phyloP scores from a whole-genome alignment of 2,329 filamentous ascomycete species.

The Cladophialophora bantiana region DNA sequence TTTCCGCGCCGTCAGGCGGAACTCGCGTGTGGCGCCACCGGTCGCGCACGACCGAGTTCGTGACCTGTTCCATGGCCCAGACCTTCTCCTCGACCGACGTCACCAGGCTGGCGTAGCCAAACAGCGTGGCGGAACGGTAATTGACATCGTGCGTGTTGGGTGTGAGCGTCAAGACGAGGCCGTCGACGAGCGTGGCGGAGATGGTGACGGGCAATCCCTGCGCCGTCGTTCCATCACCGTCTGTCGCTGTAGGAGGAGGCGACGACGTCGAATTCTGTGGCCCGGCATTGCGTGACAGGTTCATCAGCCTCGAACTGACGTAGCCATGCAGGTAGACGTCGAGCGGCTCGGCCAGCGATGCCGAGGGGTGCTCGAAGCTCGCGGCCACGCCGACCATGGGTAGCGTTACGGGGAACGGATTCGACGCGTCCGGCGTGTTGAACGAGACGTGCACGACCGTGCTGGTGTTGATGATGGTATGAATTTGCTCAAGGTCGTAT shows the following conservation, averaged over 20 bases:
- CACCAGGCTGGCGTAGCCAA: constrained; percentile 74
- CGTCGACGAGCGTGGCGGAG: constrained; percentile 76
- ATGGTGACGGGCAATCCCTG: constrained; percentile 72
- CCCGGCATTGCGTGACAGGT: constrained; percentile 68
- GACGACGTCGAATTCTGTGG: constrained; percentile 36
- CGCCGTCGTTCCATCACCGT: constrained; percentile 41
- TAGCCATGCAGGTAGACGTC: constrained; percentile 86
- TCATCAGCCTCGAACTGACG: constrained; percentile 78
- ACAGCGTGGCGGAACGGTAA: constrained; percentile 79
- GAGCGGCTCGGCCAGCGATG: constrained; percentile 67
- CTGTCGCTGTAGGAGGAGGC: background rate
- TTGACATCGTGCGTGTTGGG: constrained; percentile 84
- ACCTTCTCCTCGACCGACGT: constrained; percentile 72
- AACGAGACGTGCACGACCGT: constrained; percentile 83
- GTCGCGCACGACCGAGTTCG: constrained; percentile 73
- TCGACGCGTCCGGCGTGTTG: constrained; percentile 60
- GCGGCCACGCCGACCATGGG: constrained; percentile 88
- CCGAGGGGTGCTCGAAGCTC: constrained; percentile 68
- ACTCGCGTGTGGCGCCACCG: constrained; percentile 73
- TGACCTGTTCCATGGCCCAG: constrained; percentile 80
- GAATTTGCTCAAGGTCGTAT: constrained; percentile 76
- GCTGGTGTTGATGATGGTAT: constrained; percentile 74
- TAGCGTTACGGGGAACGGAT: constrained; percentile 76
- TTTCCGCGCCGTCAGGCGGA: constrained; percentile 74
- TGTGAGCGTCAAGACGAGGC: constrained; percentile 77